These are phyloP conservation scores for Termitomyces heimii DNA, from an alignment of 768 basidiomycete genomes.

Conservation along the genomic window DNA sequence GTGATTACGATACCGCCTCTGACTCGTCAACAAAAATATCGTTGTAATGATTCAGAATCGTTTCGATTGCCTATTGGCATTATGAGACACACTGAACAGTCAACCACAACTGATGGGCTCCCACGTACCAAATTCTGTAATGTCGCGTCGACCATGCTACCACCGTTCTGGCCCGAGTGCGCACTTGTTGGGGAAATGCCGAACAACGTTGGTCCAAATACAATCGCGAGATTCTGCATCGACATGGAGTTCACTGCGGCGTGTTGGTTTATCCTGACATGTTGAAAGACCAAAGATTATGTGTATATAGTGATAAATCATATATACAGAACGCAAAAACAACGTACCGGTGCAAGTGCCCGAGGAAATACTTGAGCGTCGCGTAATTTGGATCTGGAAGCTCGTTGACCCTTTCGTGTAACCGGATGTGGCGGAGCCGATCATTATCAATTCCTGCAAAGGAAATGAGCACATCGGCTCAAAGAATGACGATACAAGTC, in stretches of 20 bases:
- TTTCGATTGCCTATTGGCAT: slow-evolving; percentile 76
- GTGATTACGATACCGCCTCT: slow-evolving; percentile 28
- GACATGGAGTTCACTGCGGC: slow-evolving; percentile 87
- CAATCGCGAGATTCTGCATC: slow-evolving; percentile 88
- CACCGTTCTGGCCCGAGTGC: slow-evolving; percentile 39
- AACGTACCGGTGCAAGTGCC: slow-evolving; percentile 82
- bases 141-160: slow-evolving; percentile 63
- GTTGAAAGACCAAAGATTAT: too few species aligned
- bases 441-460: slow-evolving; percentile 87
- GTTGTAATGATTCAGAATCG: slow-evolving; percentile 87
- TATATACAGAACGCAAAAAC: slow-evolving; percentile 11
- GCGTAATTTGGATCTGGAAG: slow-evolving; percentile 99
- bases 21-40: slow-evolving; percentile 96
- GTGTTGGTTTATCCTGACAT: slow-evolving; percentile 64
- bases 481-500: background rate
- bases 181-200: slow-evolving; percentile 43
- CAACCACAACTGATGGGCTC: background rate
- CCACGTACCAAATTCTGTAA: slow-evolving; percentile 63
- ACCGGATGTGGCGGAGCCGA: slow-evolving; percentile 86
- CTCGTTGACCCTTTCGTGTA: slow-evolving; percentile 97
- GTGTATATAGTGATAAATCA: background rate
- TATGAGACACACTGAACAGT: slow-evolving; percentile 9
- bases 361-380: slow-evolving; percentile 91
- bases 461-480: background rate
- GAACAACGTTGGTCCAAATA: slow-evolving; percentile 97